Conservation (phyloP, 345 rosid genomes). For the Brassica nigra region DNA sequence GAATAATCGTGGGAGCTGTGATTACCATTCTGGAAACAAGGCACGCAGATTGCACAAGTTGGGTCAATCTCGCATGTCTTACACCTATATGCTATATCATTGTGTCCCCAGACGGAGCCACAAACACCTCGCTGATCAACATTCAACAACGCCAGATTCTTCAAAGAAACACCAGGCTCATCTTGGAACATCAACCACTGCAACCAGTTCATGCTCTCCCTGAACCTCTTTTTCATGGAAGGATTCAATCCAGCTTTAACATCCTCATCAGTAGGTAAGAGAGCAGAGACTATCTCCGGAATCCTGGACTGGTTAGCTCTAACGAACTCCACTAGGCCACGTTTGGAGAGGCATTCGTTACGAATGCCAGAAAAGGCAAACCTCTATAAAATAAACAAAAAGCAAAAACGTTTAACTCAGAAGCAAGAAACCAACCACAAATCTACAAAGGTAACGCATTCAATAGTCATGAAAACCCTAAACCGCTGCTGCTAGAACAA, state of each 20-base stretch:
- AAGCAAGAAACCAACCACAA: not conserved
- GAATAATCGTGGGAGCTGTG: constrained; percentile 81
- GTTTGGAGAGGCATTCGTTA: constrained; percentile 45
- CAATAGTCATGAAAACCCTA: too few relatives aligned
- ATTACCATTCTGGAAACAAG: constrained; percentile 83
- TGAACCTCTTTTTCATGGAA: constrained; percentile 47
- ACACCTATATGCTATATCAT: constrained; percentile 90
- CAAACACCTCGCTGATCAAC: constrained; percentile 83
- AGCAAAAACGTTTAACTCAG: too few relatives aligned
- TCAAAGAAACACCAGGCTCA: constrained; percentile 56
- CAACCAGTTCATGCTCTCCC: constrained; percentile 72
- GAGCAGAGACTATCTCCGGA: constrained; percentile 56
- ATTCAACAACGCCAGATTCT: constrained; percentile 50
- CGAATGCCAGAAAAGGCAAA: constrained; percentile 66
- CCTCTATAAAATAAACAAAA: constrained; percentile 48
- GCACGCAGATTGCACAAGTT: constrained; percentile 94
- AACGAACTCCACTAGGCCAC: constrained; percentile 60
- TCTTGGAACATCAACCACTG: constrained; percentile 89
- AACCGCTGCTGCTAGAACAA: not conserved
- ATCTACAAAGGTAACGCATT: not conserved
- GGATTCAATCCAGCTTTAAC: constrained; percentile 31
- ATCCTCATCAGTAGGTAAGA: constrained; percentile 74
- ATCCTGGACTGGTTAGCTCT: constrained; percentile 43
- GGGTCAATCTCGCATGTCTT: constrained; percentile 84
- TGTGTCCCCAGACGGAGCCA: constrained; percentile 89